phyloP scores from a whole-genome alignment of 2,329 filamentous ascomycete species.

The Bipolaris bicolor region DNA sequence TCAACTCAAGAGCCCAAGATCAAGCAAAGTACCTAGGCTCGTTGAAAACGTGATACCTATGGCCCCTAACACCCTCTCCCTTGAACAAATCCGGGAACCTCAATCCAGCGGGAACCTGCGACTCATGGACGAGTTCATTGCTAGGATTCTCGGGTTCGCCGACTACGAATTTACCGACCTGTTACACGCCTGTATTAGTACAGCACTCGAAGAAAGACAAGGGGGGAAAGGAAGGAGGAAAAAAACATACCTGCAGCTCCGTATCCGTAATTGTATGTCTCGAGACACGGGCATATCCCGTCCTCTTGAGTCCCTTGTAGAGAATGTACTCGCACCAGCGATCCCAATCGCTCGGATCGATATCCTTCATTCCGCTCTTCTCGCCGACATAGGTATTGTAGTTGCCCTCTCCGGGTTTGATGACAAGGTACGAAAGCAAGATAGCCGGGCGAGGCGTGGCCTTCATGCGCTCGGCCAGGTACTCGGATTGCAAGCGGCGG shows the following conservation, averaged over 20 bases:
- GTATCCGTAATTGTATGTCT: slow-evolving; percentile 94
- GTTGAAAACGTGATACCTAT: slow-evolving; percentile 93
- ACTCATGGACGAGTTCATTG: slow-evolving; percentile 71
- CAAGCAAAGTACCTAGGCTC: slow-evolving; percentile 58
- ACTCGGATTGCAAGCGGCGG: slow-evolving; percentile 82
- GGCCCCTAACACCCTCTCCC: slow-evolving; percentile 84
- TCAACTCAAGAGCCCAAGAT: neutral
- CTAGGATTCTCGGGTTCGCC: slow-evolving; percentile 69
- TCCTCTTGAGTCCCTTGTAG: slow-evolving; percentile 84
- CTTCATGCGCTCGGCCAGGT: slow-evolving; percentile 87
- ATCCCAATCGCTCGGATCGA: slow-evolving; percentile 92
- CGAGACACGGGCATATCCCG: slow-evolving; percentile 88
- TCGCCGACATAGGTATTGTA: slow-evolving; percentile 95
- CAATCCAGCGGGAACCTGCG: slow-evolving; percentile 75
- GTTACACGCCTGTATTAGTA: slow-evolving; percentile 1
- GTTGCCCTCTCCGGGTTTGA: slow-evolving; percentile 86
- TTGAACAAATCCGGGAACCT: slow-evolving; percentile 85
- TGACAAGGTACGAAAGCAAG: slow-evolving; percentile 90
- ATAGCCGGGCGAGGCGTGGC: slow-evolving; percentile 79
- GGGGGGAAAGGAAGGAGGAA: neutral
- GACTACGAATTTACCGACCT: slow-evolving; percentile 90
- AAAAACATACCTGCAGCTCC: slow-evolving; percentile 76
- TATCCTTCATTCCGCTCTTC: slow-evolving; percentile 89
- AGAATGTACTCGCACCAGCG: slow-evolving; percentile 99
- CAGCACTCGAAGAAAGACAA: neutral